phyloP scores from a whole-genome alignment of 106 monocot species.

The Apostasia shenzhenica region DNA sequence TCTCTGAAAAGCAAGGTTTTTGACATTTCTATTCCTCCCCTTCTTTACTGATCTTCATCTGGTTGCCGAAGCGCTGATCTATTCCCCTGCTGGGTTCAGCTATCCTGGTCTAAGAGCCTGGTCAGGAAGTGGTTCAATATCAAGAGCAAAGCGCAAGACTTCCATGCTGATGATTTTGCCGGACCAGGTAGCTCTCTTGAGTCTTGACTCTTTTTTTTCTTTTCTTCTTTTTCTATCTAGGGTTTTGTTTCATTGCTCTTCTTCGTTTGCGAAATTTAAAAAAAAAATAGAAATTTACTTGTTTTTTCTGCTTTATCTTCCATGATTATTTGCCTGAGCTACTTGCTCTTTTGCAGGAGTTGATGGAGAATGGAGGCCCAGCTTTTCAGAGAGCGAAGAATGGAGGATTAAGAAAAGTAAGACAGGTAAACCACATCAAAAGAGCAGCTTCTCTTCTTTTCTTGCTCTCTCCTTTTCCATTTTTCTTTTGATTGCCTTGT shows the following conservation, averaged over 20 bases:
- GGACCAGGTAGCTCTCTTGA: constrained; percentile 41
- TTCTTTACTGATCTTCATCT: constrained; percentile 3
- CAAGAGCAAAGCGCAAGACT: constrained; percentile 87
- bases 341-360: constrained; percentile 29
- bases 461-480: background rate
- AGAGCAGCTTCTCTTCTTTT: constrained; percentile 20
- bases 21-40: background rate
- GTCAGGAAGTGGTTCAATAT: constrained; percentile 98
- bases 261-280: background rate
- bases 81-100: constrained; percentile 23
- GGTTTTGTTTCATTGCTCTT: constrained; percentile 8
- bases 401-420: constrained; percentile 79
- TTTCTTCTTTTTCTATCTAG: background rate
- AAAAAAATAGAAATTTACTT: background rate
- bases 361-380: constrained; percentile 49
- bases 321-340: constrained; percentile 1
- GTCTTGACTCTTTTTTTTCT: background rate
- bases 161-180: constrained; percentile 68
- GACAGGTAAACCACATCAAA: constrained; percentile 44
- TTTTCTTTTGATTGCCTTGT: background rate
- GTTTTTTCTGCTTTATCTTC: background rate
- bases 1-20: constrained; percentile 87
- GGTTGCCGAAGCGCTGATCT: constrained; percentile 14
- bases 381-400: constrained; percentile 65
- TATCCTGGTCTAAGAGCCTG: constrained; percentile 90